A percentile compares a stretch with the other conserved stretches of the same genome.
Conservation (phyloP, 2,329 filamentous ascomycete species). For the Didymella glomerata region DNA sequence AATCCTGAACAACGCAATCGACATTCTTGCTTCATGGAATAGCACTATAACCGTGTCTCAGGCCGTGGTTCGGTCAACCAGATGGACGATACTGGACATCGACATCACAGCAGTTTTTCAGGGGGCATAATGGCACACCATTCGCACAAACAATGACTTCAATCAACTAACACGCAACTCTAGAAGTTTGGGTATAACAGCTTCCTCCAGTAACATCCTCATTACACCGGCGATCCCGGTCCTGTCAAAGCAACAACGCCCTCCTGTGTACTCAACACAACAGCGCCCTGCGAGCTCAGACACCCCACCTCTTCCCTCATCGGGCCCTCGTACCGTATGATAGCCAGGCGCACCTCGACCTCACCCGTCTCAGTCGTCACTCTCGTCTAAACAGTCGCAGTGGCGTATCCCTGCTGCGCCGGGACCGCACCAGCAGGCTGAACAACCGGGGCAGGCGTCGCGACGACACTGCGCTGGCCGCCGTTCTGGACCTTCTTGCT, state of each 20-base stretch:
- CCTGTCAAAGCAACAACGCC: not conserved
- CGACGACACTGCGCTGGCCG: conserved; percentile 49
- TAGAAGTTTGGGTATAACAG: not conserved
- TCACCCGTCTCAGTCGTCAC: not conserved
- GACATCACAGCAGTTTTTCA: not conserved
- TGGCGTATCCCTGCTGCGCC: conserved; percentile 18
- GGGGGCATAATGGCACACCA: not conserved
- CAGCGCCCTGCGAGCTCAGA: not conserved
- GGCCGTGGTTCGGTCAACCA: too few relatives aligned
- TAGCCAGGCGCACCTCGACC: not conserved
- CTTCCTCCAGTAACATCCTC: not conserved
- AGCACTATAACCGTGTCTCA: not conserved
- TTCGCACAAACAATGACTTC: not conserved
- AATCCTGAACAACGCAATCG: not conserved
- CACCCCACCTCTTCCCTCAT: not conserved
- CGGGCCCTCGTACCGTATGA: not conserved
- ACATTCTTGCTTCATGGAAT: too few relatives aligned
- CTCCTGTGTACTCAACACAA: not conserved
- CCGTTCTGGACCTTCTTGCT: conserved; percentile 76
- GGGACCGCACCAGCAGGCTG: conserved; percentile 3
- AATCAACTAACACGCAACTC: not conserved
- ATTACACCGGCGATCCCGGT: not conserved
- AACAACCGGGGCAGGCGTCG: conserved; percentile 1
- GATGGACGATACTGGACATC: not conserved
- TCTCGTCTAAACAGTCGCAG: conserved; percentile 8